Percentiles rank a stretch among this genome's conserved stretches.
Evolutionary conservation across 495 filamentous ascomycete species (phyloP).

Genomic region (Penicillium paxilli): DNA sequence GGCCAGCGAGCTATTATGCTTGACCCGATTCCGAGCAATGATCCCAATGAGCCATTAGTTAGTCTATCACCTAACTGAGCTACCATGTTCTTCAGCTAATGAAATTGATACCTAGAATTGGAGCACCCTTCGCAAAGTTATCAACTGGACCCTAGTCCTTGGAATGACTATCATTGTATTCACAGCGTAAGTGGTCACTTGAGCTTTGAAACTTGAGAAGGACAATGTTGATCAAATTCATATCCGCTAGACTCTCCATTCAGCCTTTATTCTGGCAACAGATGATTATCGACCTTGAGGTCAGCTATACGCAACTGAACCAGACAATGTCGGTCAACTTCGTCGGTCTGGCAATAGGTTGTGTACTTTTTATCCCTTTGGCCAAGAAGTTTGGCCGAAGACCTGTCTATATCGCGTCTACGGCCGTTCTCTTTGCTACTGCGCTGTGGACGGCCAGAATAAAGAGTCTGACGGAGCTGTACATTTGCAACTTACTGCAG

Average conservation of each 20-base stretch:
- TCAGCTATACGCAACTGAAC: slow-evolving; percentile 29
- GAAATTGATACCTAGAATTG: slow-evolving; percentile 39
- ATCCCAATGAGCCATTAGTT: slow-evolving; percentile 39
- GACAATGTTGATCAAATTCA: too few species aligned
- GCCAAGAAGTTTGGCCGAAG: slow-evolving; percentile 36
- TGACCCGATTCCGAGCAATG: slow-evolving; percentile 29
- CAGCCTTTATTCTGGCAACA: slow-evolving; percentile 38
- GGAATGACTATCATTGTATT: slow-evolving; percentile 34
- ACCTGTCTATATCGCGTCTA: slow-evolving; percentile 35
- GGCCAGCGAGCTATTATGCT: slow-evolving; percentile 23
- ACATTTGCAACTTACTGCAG: slow-evolving; percentile 30
- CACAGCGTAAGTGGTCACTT: slow-evolving; percentile 25
- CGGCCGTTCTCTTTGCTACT: slow-evolving; percentile 29
- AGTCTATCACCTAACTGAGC: neutral
- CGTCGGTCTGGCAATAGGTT: slow-evolving; percentile 32
- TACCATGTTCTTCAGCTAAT: neutral
- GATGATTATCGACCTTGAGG: slow-evolving; percentile 32
- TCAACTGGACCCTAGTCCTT: slow-evolving; percentile 33
- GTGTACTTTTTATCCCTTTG: slow-evolving; percentile 34
- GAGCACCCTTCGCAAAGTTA: slow-evolving; percentile 29
- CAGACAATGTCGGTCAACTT: slow-evolving; percentile 32
- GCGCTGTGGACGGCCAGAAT: slow-evolving; percentile 30
- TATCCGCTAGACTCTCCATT: slow-evolving; percentile 29
- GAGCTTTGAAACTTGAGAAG: too few species aligned
- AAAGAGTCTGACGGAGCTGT: slow-evolving; percentile 25